Base-by-base conservation (phyloP, 495 filamentous ascomycete species). In the Delitschia confertaspora region DNA sequence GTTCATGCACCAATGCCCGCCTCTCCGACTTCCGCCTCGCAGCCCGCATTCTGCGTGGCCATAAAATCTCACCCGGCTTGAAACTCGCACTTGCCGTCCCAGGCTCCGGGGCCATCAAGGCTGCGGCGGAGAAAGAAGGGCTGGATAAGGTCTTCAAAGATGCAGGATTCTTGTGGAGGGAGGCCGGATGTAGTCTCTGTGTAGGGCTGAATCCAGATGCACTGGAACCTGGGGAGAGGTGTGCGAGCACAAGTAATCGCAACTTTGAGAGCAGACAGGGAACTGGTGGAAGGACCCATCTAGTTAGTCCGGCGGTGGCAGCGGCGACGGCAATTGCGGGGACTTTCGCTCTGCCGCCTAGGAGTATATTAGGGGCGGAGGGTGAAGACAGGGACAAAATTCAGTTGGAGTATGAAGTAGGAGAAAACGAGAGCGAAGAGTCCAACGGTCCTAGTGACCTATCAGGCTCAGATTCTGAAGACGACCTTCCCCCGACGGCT, bases 371-470 rank as follows among this genome's bases (percentile, higher is more conserved):
- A 11, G 24, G 21, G 6, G 10, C 43, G 13, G 40, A 31, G 9
- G 25, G 21, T 23, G 78, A 80, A 62, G 66, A 65, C 26, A 68
- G 69, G 20, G 71, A 75, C 3, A 74, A 70, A 53, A 50, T 74
- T 29, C 54, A 66, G 21, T 62, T 80, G 27, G 72, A 79, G 60
- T 69, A 81, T 5, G 74, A 82, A 29, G 58, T 76, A 30, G 83
- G 88, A 39, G 86, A 94, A 11, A 67, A 82, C 38, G 69, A 79
- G 36, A 78, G 73, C 22, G 85, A 94, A 53, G 83, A 83, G 27
- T 72, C 82, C 47, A 69, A 81, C 23, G 88, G 95, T 41, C 76
- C 69, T 36, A 73, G 94, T 42, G 65, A 78, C 21, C n/a, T n/a
- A n/a, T n/a, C n/a, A n/a, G n/a, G n/a, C n/a, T n/a, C n/a, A n/a